Base-by-base conservation (phyloP, 2,329 filamentous ascomycete species). In the Fusarium luffae region DNA sequence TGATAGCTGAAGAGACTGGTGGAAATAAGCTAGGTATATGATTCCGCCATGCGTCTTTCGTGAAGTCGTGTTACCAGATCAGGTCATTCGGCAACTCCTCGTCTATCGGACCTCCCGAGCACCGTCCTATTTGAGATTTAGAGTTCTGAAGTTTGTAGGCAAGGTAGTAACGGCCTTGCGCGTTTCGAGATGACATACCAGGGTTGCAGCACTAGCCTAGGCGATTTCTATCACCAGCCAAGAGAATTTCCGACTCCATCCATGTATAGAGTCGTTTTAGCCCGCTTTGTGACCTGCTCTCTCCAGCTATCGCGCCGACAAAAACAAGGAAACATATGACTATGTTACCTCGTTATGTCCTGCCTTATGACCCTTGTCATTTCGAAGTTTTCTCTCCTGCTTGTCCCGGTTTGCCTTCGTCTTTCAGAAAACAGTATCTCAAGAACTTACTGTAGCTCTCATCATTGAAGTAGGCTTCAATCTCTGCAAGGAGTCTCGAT, bases 401-500 rank as follows among this genome's bases (percentile, higher is more conserved):
- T 7, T 34, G 32, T 14, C 9, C 23, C 2, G 34, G 34, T 37
- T 28, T 28, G 25, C 12, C 23, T 41, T 42, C 23, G 14, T 42
- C 8, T 10, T 18, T 19, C 2, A 37, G 34, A 37, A n/a, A 37
- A n/a, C 34, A 37, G 10, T 37, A 37, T 37, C 34, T 37, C 34
- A 37, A 7, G 5, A 37, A 37, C 34, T 37, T 37, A n/a, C 5
- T 9, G 5, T 37, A 37, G 18, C 34, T 37, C 34, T 7, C 23
- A 21, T 43, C 32, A 5, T 30, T 42, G 28, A 32, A 61, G 14
- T 25, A 54, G 23, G 23, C 30, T 9, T 19, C 28, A 18, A 71
- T 44, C 12, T 54, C 69, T 5, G 63, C 21, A 7, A 71, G 48
- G 0, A 74, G 51, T 16, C 72, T 62, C 9, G 54, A 19, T 30